These are phyloP conservation scores for Fistulinella cinereoalba DNA, from an alignment of 1,284 basidiomycete species.

Conservation along the genomic window DNA sequence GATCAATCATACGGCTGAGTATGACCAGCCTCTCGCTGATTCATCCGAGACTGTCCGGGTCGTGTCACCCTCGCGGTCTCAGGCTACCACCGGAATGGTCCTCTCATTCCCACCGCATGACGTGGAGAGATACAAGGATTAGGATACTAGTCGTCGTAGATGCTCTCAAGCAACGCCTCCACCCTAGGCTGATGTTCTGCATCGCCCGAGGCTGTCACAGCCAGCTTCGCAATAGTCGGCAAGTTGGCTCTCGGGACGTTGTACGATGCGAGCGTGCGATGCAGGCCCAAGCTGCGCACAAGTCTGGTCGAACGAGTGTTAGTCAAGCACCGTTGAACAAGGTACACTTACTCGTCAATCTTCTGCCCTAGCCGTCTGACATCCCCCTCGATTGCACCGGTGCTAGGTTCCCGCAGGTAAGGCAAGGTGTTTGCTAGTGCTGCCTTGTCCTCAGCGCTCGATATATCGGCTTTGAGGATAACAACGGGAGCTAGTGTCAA, in stretches of 20 bases:
- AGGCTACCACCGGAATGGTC: background rate
- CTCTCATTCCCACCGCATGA: too few species aligned
- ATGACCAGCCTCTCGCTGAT: slow-evolving; percentile 1
- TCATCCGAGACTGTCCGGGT: background rate
- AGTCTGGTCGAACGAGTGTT: slow-evolving; percentile 37
- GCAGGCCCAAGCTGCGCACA: slow-evolving; percentile 55
- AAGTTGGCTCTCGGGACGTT: slow-evolving; percentile 57
- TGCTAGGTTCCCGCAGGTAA: slow-evolving; percentile 55
- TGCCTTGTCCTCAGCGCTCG: slow-evolving; percentile 56
- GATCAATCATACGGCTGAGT: slow-evolving; percentile 5
- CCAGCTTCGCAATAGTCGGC: slow-evolving; percentile 47
- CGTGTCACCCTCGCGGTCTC: background rate
- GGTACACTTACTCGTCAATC: slow-evolving; percentile 49
- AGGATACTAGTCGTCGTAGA: slow-evolving; percentile 36
- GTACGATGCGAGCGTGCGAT: slow-evolving; percentile 54
- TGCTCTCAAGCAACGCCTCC: slow-evolving; percentile 45
- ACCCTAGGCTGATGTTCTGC: slow-evolving; percentile 36
- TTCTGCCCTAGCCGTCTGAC: slow-evolving; percentile 49
- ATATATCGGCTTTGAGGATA: slow-evolving; percentile 52
- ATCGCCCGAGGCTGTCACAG: slow-evolving; percentile 42
- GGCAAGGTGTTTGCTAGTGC: slow-evolving; percentile 53
- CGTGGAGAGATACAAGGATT: background rate
- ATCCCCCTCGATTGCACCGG: slow-evolving; percentile 59
- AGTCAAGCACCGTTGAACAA: background rate
- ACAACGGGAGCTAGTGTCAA: slow-evolving; percentile 70